Percentiles rank a stretch among this genome's conserved stretches.
These are phyloP conservation scores for Ulvella scutata DNA, from an alignment of 139 green algal genomes.

Conservation along the genomic window DNA sequence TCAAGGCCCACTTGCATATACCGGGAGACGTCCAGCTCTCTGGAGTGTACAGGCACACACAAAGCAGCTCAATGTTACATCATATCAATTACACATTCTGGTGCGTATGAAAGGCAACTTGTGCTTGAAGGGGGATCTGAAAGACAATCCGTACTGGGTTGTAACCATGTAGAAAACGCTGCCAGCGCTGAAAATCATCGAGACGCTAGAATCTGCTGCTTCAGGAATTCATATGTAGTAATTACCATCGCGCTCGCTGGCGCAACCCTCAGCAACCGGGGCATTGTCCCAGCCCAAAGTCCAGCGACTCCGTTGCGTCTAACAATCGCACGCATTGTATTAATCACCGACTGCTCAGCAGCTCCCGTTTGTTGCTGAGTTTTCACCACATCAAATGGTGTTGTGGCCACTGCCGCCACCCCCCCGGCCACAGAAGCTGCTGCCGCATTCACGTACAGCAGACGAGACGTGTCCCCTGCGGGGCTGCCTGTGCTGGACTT, in stretches of 20 bases:
- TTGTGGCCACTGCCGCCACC: slow-evolving; percentile 67
- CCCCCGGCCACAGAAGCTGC: slow-evolving; percentile 49
- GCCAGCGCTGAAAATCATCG: too few relatives aligned
- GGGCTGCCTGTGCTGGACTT: not conserved
- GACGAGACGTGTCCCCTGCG: not conserved
- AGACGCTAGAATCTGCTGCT: slow-evolving; percentile 28
- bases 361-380: slow-evolving; percentile 50
- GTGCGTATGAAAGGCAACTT: too few relatives aligned
- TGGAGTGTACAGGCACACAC: too few relatives aligned
- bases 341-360: not conserved
- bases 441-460: slow-evolving; percentile 11
- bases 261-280: slow-evolving; percentile 45
- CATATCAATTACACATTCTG: too few relatives aligned
- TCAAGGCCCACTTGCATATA: too few relatives aligned
- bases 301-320: slow-evolving; percentile 32
- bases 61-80: too few relatives aligned
- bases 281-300: slow-evolving; percentile 61
- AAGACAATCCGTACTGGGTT: too few relatives aligned
- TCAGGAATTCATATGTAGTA: slow-evolving; percentile 69
- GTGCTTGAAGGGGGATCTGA: too few relatives aligned
- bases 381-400: slow-evolving; percentile 94
- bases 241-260: slow-evolving; percentile 86
- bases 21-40: too few relatives aligned
- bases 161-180: too few relatives aligned
- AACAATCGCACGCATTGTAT: slow-evolving; percentile 28